phyloP scores from a whole-genome alignment of 345 rosid species.

The Erysimum cheiranthoides region DNA sequence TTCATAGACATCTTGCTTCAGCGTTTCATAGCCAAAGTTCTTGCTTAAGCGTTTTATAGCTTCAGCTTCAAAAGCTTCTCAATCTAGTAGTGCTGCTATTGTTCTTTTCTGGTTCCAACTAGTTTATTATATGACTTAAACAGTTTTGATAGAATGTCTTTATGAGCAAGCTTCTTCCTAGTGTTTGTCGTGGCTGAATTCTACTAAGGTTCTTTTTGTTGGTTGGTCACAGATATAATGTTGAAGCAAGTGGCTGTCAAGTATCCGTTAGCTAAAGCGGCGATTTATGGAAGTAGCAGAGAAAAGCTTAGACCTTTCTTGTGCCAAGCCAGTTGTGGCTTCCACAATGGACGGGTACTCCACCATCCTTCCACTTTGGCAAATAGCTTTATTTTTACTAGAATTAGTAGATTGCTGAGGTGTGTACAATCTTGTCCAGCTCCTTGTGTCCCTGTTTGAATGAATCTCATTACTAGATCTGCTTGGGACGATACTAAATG shows the following conservation, averaged over 20 bases:
- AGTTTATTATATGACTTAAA: no score
- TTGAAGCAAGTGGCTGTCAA: conserved; percentile 58
- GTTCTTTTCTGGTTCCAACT: no score
- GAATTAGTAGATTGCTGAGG: background rate
- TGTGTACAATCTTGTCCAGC: conserved; percentile 3
- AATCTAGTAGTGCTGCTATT: no score
- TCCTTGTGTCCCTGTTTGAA: background rate
- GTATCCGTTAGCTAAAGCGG: conserved; percentile 40
- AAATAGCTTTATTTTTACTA: background rate
- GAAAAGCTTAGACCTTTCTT: conserved; percentile 53
- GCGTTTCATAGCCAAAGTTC: no score
- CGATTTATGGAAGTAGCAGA: conserved; percentile 38
- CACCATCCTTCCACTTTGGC: background rate
- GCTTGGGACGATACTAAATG: background rate
- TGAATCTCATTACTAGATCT: background rate
- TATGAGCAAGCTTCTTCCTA: background rate
- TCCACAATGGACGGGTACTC: conserved; percentile 60
- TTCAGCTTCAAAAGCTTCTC: no score
- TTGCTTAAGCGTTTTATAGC: no score
- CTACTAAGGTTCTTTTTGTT: background rate
- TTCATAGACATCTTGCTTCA: no score
- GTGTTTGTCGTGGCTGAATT: background rate
- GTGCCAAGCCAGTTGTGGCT: conserved; percentile 41
- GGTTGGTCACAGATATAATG: conserved; percentile 44
- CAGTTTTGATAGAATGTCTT: background rate